Evolutionary conservation across 225 moss, liverwort and hornwort genomes (phyloP).

Genomic region (Ulota crispa): DNA sequence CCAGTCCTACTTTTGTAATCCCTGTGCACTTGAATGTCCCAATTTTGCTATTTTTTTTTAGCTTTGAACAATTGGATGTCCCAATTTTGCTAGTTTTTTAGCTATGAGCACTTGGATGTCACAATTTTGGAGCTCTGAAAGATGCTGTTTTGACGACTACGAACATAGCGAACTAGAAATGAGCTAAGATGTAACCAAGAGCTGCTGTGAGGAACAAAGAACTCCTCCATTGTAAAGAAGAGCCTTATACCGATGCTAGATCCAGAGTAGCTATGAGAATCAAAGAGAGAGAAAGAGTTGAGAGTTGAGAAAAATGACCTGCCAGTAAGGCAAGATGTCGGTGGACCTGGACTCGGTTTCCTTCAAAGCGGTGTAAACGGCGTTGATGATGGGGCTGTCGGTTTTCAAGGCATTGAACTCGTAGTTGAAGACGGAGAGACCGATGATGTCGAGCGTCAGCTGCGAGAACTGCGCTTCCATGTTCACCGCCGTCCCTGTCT

Average conservation of each 20-base stretch:
- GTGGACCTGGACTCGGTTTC: constrained; percentile 96
- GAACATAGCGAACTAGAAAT: background rate
- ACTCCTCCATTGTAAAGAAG: background rate
- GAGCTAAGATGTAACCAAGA: background rate
- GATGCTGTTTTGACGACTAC: background rate
- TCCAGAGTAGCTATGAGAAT: background rate
- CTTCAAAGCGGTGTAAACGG: constrained; percentile 95
- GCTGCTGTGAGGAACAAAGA: background rate
- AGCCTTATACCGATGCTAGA: background rate
- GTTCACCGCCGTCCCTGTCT: constrained; percentile 65
- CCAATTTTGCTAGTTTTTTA: background rate
- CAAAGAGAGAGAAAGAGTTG: too few relatives aligned
- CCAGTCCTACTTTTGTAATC: background rate
- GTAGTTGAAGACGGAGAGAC: constrained; percentile 94
- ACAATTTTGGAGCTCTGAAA: background rate
- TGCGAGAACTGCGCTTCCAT: constrained; percentile 98
- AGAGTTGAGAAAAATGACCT: constrained; percentile 35
- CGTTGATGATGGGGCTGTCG: constrained; percentile 96
- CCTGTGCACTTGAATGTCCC: background rate
- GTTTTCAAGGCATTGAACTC: constrained; percentile 83
- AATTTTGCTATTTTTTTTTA: background rate
- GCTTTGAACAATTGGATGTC: background rate
- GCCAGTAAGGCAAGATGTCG: constrained; percentile 97
- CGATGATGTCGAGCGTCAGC: constrained; percentile 89
- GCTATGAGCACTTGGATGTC: background rate